phyloP scores from a whole-genome alignment of 1,139 yeast species.

The Pneumocystis wakefieldiae region DNA sequence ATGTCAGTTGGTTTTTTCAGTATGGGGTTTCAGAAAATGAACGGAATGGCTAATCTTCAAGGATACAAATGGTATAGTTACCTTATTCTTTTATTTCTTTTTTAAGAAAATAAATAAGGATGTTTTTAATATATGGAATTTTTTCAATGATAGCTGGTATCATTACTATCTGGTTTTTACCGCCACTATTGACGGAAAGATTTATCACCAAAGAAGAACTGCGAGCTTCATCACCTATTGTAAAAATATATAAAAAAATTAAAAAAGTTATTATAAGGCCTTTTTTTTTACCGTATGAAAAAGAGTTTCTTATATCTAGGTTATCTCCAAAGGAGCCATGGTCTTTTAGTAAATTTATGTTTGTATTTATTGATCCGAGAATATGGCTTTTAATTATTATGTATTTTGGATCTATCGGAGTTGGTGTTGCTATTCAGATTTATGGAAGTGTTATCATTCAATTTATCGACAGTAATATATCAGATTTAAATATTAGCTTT shows the following conservation, averaged over 20 bases:
- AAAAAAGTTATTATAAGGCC: conserved; percentile 6
- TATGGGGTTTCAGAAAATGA: conserved; percentile 79
- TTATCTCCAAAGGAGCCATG: conserved; percentile 40
- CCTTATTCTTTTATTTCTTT: neutral
- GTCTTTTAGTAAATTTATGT: conserved; percentile 45
- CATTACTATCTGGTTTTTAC: neutral
- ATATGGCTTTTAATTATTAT: conserved; percentile 70
- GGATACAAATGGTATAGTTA: neutral
- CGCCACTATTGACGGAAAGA: neutral
- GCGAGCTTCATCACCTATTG: neutral
- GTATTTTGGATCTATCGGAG: conserved; percentile 88
- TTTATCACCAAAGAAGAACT: neutral
- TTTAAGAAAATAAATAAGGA: neutral
- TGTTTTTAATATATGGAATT: neutral
- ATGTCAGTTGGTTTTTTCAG: conserved; percentile 74
- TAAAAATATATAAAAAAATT: neutral
- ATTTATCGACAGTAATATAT: neutral
- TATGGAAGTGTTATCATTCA: conserved; percentile 68
- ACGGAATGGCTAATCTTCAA: conserved; percentile 27
- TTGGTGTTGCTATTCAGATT: conserved; percentile 72
- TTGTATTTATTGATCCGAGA: conserved; percentile 47
- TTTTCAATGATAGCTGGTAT: neutral
- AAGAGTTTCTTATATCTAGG: conserved; percentile 46
- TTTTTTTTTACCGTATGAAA: conserved; percentile 45
- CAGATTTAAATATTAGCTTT: neutral